Evolutionary conservation across 2,329 filamentous ascomycete species (phyloP).

Genomic region (Drechslerella dactyloides): DNA sequence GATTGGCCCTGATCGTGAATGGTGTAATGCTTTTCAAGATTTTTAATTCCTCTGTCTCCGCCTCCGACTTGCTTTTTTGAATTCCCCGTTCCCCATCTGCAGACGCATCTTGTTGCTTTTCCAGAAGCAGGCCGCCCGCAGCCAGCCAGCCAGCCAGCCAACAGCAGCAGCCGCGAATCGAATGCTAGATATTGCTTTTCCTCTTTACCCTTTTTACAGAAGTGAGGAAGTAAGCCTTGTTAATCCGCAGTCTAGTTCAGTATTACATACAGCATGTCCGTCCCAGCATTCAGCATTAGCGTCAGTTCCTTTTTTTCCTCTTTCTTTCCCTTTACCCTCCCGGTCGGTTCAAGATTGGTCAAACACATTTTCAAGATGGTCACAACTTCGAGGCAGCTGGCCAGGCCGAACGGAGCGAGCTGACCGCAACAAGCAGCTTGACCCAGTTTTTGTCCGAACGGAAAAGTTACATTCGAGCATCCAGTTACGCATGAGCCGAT

Average conservation of each 20-base stretch:
- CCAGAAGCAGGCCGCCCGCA: slow-evolving; percentile 6
- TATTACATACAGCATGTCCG: not conserved
- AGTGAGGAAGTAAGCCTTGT: slow-evolving; percentile 2
- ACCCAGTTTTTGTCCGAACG: slow-evolving; percentile 21
- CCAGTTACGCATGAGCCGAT: slow-evolving; percentile 7
- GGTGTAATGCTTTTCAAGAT: slow-evolving; percentile 6
- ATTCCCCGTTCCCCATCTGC: slow-evolving; percentile 1
- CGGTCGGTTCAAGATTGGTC: slow-evolving; percentile 45
- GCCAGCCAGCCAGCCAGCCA: not conserved
- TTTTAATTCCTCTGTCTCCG: slow-evolving; percentile 15
- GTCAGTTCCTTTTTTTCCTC: slow-evolving; percentile 16
- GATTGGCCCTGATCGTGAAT: slow-evolving; percentile 24
- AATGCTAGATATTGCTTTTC: no score
- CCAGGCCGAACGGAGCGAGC: slow-evolving; percentile 34
- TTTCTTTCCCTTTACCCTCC: slow-evolving; percentile 20
- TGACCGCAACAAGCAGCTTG: slow-evolving; percentile 41
- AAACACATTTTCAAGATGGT: slow-evolving; percentile 15
- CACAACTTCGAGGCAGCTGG: slow-evolving; percentile 47
- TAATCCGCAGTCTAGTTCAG: not conserved
- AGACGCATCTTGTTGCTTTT: slow-evolving; percentile 5
- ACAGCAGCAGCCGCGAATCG: slow-evolving; percentile 1
- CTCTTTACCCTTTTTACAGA: no score
- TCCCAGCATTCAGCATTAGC: slow-evolving; percentile 25
- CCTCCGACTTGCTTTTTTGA: slow-evolving; percentile 23
- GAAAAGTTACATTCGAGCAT: slow-evolving; percentile 8